A percentile compares a stretch with the other conserved stretches of the same genome.
These are phyloP conservation scores for Dimocarpus longan DNA, from an alignment of 345 rosid species.

Conservation along the genomic window DNA sequence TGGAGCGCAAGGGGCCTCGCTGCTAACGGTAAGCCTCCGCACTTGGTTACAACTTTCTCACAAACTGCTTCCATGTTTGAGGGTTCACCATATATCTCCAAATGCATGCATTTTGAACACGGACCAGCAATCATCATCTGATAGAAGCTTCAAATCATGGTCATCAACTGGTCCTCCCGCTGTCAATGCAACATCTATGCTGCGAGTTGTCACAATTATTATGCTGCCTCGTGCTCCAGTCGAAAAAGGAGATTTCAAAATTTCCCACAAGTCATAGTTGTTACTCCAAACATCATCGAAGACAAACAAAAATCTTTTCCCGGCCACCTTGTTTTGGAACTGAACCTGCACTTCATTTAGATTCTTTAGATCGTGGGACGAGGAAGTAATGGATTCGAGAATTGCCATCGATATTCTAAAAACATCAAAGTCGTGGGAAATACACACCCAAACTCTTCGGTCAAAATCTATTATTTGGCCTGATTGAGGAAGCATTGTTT, in stretches of 20 bases:
- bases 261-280: not conserved
- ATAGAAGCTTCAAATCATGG: not conserved
- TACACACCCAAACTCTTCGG: not conserved
- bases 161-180: not conserved
- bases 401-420: not conserved
- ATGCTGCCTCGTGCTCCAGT: not conserved
- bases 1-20: not conserved
- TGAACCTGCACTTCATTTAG: not conserved
- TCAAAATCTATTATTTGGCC: not conserved
- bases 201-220: no score
- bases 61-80: not conserved
- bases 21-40: not conserved
- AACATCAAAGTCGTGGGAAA: not conserved
- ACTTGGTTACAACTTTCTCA: not conserved
- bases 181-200: not conserved
- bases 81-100: not conserved
- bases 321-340: not conserved
- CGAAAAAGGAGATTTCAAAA: not conserved
- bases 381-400: not conserved
- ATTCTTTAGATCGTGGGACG: not conserved
- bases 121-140: slow-evolving; percentile 1
- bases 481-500: no score
- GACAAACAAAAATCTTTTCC: not conserved
- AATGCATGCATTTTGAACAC: not conserved
- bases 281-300: not conserved